Evolutionary conservation across 768 basidiomycete species (phyloP), one percentile per base, ranked within the genome.

Genomic region (Lactifluus hygrophoroides): DNA sequence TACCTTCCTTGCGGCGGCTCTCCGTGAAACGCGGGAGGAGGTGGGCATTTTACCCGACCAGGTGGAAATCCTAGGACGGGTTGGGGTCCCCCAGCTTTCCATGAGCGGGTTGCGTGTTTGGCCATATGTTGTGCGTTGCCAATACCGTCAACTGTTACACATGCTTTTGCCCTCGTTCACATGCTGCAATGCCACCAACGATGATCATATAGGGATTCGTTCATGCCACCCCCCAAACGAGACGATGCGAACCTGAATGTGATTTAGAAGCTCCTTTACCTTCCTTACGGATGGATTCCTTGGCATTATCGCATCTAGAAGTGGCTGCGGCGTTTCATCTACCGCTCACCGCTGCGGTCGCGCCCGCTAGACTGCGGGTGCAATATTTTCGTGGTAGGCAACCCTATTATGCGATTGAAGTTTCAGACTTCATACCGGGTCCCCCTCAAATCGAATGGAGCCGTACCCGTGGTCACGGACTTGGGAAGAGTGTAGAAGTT

Each of bases 11-110:
- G 73, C 75, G 44, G 75, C 82, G 5, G 88, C 87, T 10, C 68
- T 90, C 38, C 74, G 89, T 50, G 89, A 92, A 72, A 85, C 86
- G 0, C 72, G 77, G 21, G 89, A 91, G 67, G 89, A 91, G 68
- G 69, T 89, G 46, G 86, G 85, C 6, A 75, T 90, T 45, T 66
- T 69, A 32, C 76, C 83, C n/a, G 66, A 71, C 35, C 78, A 80
- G 61, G 73, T 91, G 21, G 83, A 90, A 47, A 71, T 88, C 47
- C 70, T 90, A 0, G 90, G 89, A 5, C 70, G 76, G 55, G 72
- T 89, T 17, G 81, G 82, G 10, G 83, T 86, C 4, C 74, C 85
- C 1, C 80, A 86, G 67, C 65, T 74, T 30, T 85, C 81, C 58
- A 72, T 83, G 30, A 69, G 73, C 17, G 82, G 84, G 21, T 72